phyloP scores from a whole-genome alignment of 1,139 yeast genomes.

The Candida sanyaensis region DNA sequence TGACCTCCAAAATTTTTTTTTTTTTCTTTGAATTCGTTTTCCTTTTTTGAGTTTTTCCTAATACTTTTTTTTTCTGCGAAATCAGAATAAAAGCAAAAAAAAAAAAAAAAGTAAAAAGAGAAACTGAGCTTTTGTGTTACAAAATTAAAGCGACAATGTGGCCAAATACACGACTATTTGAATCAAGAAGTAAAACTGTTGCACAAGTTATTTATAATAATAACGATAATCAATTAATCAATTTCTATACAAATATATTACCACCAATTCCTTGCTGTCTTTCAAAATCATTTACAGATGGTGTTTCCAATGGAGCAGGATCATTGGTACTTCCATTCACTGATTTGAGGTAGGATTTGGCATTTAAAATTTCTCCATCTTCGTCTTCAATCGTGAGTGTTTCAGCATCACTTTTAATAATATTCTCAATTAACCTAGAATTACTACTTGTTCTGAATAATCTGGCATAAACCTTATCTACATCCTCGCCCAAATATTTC shows the following conservation, averaged over 20 bases:
- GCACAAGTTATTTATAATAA: slow-evolving; percentile 1
- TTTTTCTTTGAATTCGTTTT: not conserved
- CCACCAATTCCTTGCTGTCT: slow-evolving; percentile 6
- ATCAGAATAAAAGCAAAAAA: not conserved
- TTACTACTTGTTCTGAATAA: slow-evolving; percentile 8
- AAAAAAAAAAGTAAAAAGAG: no score
- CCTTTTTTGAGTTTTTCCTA: no score
- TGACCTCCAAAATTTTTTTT: slow-evolving; percentile 4
- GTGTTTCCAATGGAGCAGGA: not conserved
- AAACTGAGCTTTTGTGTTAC: not conserved
- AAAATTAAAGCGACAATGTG: not conserved
- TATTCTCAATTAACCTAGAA: slow-evolving; percentile 14
- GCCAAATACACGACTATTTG: not conserved
- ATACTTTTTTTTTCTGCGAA: no score
- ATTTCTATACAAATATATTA: slow-evolving; percentile 2
- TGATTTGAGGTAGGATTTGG: slow-evolving; percentile 12
- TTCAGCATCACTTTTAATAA: slow-evolving; percentile 9
- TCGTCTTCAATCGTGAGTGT: slow-evolving; percentile 3
- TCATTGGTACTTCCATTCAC: slow-evolving; percentile 1
- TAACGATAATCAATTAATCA: not conserved
- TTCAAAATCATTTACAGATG: slow-evolving; percentile 3
- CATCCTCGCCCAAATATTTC: slow-evolving; percentile 30
- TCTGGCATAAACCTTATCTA: slow-evolving; percentile 12
- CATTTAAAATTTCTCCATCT: slow-evolving; percentile 5
- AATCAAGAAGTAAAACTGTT: not conserved